Evolutionary conservation across 495 filamentous ascomycete genomes (phyloP), one percentile per base, ranked within the genome.

Genomic region (Aspergillus affinis): DNA sequence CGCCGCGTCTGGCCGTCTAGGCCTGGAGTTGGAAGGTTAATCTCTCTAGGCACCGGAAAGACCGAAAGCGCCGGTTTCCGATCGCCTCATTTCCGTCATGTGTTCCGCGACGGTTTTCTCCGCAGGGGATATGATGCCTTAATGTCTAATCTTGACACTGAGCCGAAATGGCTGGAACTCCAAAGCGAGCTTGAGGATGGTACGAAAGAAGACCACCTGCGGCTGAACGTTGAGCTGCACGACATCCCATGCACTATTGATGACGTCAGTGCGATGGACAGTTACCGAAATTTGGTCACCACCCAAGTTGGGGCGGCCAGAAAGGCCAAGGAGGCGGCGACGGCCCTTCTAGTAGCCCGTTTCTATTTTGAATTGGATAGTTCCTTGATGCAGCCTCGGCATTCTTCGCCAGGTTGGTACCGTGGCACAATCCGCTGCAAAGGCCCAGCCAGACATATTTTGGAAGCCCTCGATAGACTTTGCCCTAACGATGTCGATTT

Each of bases 51-150:
- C 18, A 70, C 61, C 32, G 59, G 61, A 36, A 59, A 48, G n/a
- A 36, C 51, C 4, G 41, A 27, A 4, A 6, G 57, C 44, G 10
- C 50, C 13, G 27, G 32, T 26, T 13, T 61, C 23, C 50, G 51
- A 6, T 62, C 61, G 19, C 61, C 57, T 6, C 45, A 61, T 53
- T 65, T 70, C 44, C 63, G 59, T 17, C 52, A 70, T 46, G 54
- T 66, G 18, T 65, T 67, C 57, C 58, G 54, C 21, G 61, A 70
- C 21, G 60, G 68, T 26, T 70, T 70, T 50, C n/a, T 70, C 20
- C 61, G 51, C 10, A 26, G 59, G 10, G 59, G 63, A 10, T 68
- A 63, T 51, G 55, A 65, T 48, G 59, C 63, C 10, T 70, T 55
- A 58, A 70, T 70, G 59, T 65, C 65, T 9, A 60, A 61, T 36